Percentiles rank a stretch among this genome's conserved stretches.
phyloP scores from a whole-genome alignment of 192 early-diverging fungal genomes.

The Podochytrium sp. region DNA sequence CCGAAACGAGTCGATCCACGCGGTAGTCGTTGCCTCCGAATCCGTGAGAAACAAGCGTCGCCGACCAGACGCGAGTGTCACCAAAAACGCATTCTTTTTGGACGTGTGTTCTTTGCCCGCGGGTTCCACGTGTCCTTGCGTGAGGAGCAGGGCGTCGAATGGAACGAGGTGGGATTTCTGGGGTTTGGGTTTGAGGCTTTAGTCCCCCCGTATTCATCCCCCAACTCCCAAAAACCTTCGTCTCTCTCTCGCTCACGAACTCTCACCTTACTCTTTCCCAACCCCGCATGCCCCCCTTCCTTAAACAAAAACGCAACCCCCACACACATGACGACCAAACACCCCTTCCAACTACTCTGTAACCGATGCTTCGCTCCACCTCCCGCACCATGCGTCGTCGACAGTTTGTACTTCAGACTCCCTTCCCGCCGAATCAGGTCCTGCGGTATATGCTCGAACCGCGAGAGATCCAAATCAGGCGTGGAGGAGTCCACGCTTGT shows the following conservation, averaged over 20 bases:
- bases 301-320: conserved; percentile 58
- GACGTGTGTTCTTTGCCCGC: conserved; percentile 46
- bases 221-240: background rate
- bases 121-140: conserved; percentile 33
- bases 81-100: conserved; percentile 46
- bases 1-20: conserved; percentile 46
- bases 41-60: conserved; percentile 38
- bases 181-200: no score
- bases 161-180: no score
- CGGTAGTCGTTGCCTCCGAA: conserved; percentile 38
- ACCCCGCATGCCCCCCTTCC: conserved; percentile 26
- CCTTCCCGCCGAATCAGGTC: conserved; percentile 56
- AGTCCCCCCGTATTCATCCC: background rate
- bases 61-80: conserved; percentile 30
- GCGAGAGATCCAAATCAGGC: conserved; percentile 18
- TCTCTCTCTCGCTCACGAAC: background rate
- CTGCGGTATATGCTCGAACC: conserved; percentile 42
- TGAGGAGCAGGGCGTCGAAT: conserved; percentile 41
- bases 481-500: background rate
- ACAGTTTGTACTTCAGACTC: conserved; percentile 36
- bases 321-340: conserved; percentile 47
- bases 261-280: conserved; percentile 26
- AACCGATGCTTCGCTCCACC: background rate
- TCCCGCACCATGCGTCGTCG: background rate
- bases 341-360: conserved; percentile 41